Evolutionary conservation across 1,284 basidiomycete species (phyloP).

Genomic region (Sphaerobolus stellatus): DNA sequence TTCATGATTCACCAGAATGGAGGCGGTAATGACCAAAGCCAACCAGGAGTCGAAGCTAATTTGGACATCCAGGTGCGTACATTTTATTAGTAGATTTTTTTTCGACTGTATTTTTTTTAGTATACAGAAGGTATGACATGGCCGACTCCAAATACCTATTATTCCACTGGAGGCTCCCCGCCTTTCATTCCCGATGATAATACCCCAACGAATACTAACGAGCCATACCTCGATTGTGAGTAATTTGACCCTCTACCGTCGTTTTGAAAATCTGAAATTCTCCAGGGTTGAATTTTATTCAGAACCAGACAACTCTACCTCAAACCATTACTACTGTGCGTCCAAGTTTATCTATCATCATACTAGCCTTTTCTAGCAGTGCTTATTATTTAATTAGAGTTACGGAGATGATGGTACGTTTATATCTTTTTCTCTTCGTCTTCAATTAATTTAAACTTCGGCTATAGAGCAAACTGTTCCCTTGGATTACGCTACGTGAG

Average conservation of each 20-base stretch:
- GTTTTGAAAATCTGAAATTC: conserved; percentile 44
- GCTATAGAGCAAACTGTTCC: conserved; percentile 36
- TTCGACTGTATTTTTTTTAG: conserved; percentile 30
- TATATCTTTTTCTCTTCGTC: not conserved
- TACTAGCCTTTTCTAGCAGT: not conserved
- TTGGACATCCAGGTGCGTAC: conserved; percentile 48
- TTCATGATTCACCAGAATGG: conserved; percentile 27
- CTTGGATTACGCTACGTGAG: conserved; percentile 45
- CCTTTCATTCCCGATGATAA: conserved; percentile 56
- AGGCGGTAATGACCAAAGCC: conserved; percentile 55
- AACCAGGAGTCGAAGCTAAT: conserved; percentile 63
- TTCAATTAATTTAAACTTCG: not conserved
- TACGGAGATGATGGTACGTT: conserved; percentile 19
- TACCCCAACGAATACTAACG: conserved; percentile 60
- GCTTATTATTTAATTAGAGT: conserved; percentile 21
- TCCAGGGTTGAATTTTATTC: conserved; percentile 55
- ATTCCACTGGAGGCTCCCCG: conserved; percentile 62
- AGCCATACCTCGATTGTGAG: conserved; percentile 44
- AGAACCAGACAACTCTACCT: conserved; percentile 46
- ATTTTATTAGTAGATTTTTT: not conserved
- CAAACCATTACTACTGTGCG: conserved; percentile 50
- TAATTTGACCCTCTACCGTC: conserved; percentile 56
- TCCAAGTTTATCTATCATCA: not conserved
- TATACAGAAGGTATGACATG: conserved; percentile 60
- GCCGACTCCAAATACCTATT: conserved; percentile 64